Evolutionary conservation across 2,329 filamentous ascomycete genomes (phyloP).

Genomic region (Penicillium glabrum): DNA sequence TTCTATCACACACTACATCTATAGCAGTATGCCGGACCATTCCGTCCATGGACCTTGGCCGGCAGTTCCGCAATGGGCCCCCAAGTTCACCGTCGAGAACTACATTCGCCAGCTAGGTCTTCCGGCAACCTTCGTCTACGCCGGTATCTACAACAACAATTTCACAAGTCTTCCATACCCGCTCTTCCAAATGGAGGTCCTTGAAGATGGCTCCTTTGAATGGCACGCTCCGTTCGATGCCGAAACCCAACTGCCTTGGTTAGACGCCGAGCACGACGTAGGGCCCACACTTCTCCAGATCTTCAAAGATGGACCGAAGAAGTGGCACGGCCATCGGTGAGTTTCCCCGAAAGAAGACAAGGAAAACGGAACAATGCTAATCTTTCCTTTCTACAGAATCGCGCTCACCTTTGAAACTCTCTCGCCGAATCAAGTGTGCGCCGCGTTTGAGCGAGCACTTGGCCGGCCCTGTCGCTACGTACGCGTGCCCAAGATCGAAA

Average conservation of each 20-base stretch:
- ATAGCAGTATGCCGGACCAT: conserved; percentile 97
- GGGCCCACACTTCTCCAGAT: conserved; percentile 89
- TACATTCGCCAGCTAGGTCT: conserved; percentile 81
- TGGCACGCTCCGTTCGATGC: conserved; percentile 96
- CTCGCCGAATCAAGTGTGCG: conserved; percentile 78
- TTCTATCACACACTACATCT: conserved; percentile 82
- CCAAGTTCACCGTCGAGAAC: conserved; percentile 89
- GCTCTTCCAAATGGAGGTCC: conserved; percentile 90
- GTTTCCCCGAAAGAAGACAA: conserved; percentile 20
- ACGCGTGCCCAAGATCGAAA: conserved; percentile 69
- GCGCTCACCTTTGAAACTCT: conserved; percentile 89
- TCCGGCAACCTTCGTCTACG: conserved; percentile 89
- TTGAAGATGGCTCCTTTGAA: conserved; percentile 78
- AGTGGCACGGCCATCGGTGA: conserved; percentile 75
- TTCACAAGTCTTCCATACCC: conserved; percentile 92
- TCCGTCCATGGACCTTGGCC: conserved; percentile 80
- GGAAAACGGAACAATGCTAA: conserved; percentile 4
- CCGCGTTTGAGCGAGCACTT: conserved; percentile 75
- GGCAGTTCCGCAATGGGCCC: conserved; percentile 83
- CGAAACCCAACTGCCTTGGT: conserved; percentile 84
- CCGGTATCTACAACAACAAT: conserved; percentile 98
- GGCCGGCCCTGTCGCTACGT: conserved; percentile 76
- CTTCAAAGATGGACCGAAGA: conserved; percentile 86
- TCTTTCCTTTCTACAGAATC: conserved; percentile 56
- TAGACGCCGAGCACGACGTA: conserved; percentile 95